Conservation (phyloP, 495 filamentous ascomycete genomes). For the Darksidea phi region DNA sequence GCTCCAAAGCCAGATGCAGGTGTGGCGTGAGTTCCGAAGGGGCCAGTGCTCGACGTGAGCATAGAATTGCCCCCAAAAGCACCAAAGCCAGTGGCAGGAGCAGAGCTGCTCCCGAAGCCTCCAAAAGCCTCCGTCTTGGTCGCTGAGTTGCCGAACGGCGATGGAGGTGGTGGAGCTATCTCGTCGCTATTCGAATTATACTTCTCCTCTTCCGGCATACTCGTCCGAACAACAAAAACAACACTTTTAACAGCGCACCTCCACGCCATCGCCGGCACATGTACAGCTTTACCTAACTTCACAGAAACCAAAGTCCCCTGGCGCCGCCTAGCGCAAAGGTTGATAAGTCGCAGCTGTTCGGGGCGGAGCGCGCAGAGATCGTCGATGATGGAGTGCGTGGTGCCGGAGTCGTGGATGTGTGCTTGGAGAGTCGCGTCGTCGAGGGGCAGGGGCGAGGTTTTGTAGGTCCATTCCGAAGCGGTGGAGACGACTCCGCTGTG, state of each 20-base stretch:
- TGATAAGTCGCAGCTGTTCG: conserved; percentile 13
- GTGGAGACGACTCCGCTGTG: not conserved
- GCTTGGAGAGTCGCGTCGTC: not conserved
- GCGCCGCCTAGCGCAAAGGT: not conserved
- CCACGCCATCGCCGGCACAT: conserved; percentile 19
- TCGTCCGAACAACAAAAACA: conserved; percentile 15
- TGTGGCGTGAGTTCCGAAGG: not conserved
- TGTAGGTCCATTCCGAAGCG: conserved; percentile 12
- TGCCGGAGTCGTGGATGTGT: conserved; percentile 5
- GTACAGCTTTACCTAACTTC: not conserved
- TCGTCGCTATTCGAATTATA: not conserved
- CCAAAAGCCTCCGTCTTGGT: not conserved
- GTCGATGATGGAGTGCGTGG: conserved; percentile 23
- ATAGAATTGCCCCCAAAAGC: too few species aligned
- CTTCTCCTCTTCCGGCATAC: not conserved
- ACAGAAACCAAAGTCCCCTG: conserved; percentile 17
- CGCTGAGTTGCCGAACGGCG: not conserved
- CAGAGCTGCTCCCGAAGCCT: not conserved
- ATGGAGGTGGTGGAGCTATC: not conserved
- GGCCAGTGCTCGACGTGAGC: not conserved
- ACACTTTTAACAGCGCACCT: conserved; percentile 9
- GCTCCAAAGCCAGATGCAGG: conserved; percentile 1
- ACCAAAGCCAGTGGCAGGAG: not conserved
- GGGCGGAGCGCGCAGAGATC: conserved; percentile 7
- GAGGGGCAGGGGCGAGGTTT: conserved; percentile 14